These are phyloP conservation scores for Moricandia arvensis DNA, from an alignment of 345 rosid species.

Conservation along the genomic window DNA sequence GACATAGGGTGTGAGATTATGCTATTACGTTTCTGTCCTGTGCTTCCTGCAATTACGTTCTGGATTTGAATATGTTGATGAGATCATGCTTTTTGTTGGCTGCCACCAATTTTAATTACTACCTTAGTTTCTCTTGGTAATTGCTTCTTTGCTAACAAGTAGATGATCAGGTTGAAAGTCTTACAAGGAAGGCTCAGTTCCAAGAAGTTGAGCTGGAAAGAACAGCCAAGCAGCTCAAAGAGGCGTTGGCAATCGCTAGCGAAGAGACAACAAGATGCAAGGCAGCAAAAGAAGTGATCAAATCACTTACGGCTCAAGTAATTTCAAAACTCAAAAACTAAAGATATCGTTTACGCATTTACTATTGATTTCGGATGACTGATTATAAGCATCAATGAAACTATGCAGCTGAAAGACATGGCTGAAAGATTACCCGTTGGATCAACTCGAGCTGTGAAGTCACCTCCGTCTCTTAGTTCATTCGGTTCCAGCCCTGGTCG, in stretches of 20 bases:
- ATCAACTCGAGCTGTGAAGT: constrained; percentile 47
- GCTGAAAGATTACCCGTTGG: constrained; percentile 92
- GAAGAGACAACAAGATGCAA: constrained; percentile 95
- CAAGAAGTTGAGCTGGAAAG: constrained; percentile 94
- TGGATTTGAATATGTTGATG: constrained; percentile 1
- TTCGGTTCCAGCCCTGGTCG: constrained; percentile 60
- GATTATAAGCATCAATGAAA: background rate
- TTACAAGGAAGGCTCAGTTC: constrained; percentile 72
- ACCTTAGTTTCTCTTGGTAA: constrained; percentile 16
- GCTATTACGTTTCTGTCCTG: background rate
- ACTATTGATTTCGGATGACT: background rate
- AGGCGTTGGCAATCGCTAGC: constrained; percentile 80
- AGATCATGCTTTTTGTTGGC: constrained; percentile 4
- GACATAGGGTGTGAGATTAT: background rate
- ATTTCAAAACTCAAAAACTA: background rate
- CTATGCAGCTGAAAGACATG: constrained; percentile 72
- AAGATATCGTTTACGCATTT: background rate
- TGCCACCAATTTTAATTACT: background rate
- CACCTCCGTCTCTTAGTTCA: constrained; percentile 50
- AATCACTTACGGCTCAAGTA: constrained; percentile 78
- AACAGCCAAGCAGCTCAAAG: constrained; percentile 82
- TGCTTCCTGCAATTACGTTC: constrained; percentile 5
- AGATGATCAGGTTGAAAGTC: constrained; percentile 74
- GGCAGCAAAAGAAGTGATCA: constrained; percentile 99
- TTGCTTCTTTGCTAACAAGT: constrained; percentile 26